Percentiles rank a stretch among this genome's conserved stretches.
Conservation (phyloP, 1,284 basidiomycete species). For the Ganoderma lingzhi region DNA sequence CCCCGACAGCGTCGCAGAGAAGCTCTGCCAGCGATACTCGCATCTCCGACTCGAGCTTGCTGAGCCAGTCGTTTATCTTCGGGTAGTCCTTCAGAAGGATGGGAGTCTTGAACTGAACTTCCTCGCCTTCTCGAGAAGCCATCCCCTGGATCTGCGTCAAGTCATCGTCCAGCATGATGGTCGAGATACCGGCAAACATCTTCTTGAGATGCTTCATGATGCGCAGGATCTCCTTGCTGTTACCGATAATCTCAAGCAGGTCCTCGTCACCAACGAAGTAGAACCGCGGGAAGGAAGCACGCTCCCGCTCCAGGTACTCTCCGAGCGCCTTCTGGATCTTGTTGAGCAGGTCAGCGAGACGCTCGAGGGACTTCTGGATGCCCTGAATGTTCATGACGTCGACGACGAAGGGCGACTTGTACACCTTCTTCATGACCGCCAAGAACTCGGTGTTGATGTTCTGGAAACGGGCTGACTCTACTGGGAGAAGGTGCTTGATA, state of each 20-base stretch:
- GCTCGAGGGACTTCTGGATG: constrained; percentile 97
- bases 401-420: constrained; percentile 97
- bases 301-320: constrained; percentile 98
- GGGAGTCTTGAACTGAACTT: constrained; percentile 85
- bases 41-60: constrained; percentile 94
- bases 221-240: constrained; percentile 97
- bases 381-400: constrained; percentile 97
- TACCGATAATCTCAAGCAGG: constrained; percentile 98
- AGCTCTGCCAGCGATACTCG: constrained; percentile 88
- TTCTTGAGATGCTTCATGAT: constrained; percentile 99
- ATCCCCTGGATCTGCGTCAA: constrained; percentile 89
- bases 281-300: constrained; percentile 98
- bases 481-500: constrained; percentile 97
- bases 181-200: constrained; percentile 99
- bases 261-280: constrained; percentile 99
- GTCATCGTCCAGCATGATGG: constrained; percentile 90
- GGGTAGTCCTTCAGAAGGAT: constrained; percentile 92
- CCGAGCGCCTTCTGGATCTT: constrained; percentile 99
- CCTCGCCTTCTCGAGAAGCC: constrained; percentile 95
- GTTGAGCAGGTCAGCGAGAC: constrained; percentile 93
- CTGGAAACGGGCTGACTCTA: constrained; percentile 96
- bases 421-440: constrained; percentile 99
- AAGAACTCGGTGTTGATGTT: constrained; percentile 99
- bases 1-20: constrained; percentile 81
- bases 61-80: constrained; percentile 99